Base-by-base conservation (phyloP, 257 asterid species). In the Vinca minor region DNA sequence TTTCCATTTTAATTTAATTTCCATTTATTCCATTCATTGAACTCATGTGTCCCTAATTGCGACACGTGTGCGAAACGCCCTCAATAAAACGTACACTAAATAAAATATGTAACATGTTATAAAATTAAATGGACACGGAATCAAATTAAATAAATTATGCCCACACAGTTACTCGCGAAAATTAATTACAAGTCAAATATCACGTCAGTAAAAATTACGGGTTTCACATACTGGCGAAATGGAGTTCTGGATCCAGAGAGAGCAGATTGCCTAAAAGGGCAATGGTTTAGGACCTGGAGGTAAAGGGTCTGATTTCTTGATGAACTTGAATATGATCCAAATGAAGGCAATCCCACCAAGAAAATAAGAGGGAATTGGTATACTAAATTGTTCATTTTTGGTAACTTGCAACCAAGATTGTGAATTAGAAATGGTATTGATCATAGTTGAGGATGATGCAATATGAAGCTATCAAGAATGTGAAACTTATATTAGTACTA, bases 211-310 rank as follows among this genome's bases (percentile, higher is more conserved):
- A 61, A 77, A 62, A 89, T 84, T 0, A 62, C 95, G 95, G 23
- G 13, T 58, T 48, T 31, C 66, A 57, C 0, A 89, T 81, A 56
- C n/a, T 32, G 0, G 81, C n/a, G 68, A 89, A 84, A 67, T 89
- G 96, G 12, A 89, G 87, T 38, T 89, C 84, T 2, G 91, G 87
- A 18, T 83, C 87, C 12, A 89, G 91, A 60, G 96, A 86, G 26
- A 80, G 75, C 64, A 89, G 95, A 72, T 89, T 89, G 25, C 96
- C 95, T 0, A 86, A 1, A 0, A 89, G 60, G 28, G 95, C 38
- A 79, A 54, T 20, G 88, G 82, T 58, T 4, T 69, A 1, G 96
- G 95, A 0, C 96, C 95, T 0, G 92, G 92, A 0, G 87, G 95
- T 42, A 74, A 57, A 5, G 74, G 76, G 12, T 31, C 53, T 20